phyloP scores from a whole-genome alignment of 768 basidiomycete species.

The Neoboletus subvelutipes region DNA sequence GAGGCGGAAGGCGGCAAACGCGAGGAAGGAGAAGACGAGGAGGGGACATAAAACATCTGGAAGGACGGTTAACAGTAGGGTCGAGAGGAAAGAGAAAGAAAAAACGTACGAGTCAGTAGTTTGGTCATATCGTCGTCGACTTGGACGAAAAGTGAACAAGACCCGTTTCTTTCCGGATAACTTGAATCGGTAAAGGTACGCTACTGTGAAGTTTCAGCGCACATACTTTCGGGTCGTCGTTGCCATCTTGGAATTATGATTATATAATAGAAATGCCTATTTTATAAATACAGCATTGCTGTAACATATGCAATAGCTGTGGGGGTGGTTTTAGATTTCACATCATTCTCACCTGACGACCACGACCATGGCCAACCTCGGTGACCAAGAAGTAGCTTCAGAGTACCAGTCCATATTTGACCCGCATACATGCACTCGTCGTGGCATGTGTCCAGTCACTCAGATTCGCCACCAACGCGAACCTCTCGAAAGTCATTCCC shows the following conservation, averaged over 20 bases:
- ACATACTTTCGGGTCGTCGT: too few relatives aligned
- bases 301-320: too few relatives aligned
- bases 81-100: not conserved
- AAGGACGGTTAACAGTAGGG: not conserved
- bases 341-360: not conserved
- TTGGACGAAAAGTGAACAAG: too few relatives aligned
- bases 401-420: slow-evolving; percentile 52
- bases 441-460: slow-evolving; percentile 77
- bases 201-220: too few relatives aligned
- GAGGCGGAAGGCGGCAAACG: slow-evolving; percentile 8
- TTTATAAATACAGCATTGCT: too few relatives aligned
- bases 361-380: slow-evolving; percentile 6
- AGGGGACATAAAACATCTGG: slow-evolving; percentile 20
- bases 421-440: slow-evolving; percentile 57
- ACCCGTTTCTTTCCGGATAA: too few relatives aligned
- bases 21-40: slow-evolving; percentile 20
- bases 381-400: slow-evolving; percentile 9
- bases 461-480: slow-evolving; percentile 46
- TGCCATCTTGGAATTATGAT: too few relatives aligned
- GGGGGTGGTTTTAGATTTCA: too few relatives aligned
- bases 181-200: too few relatives aligned
- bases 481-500: slow-evolving; percentile 62
- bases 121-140: slow-evolving; percentile 5
- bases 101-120: not conserved
- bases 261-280: too few relatives aligned